These are phyloP conservation scores for Cymbidium sinense DNA, from an alignment of 106 monocot genomes.

Conservation along the genomic window DNA sequence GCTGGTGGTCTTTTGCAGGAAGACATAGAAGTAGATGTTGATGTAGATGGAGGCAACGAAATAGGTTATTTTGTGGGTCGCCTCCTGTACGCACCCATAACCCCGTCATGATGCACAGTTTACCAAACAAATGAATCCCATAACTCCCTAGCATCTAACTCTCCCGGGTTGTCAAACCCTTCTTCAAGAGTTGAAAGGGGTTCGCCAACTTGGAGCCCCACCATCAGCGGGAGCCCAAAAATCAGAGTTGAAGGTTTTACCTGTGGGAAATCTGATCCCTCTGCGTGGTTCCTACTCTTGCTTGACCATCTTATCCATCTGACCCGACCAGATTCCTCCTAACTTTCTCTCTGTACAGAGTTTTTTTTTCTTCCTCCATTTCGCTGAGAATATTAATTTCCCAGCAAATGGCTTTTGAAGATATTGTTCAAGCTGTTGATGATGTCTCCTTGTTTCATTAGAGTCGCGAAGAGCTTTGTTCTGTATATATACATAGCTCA, in stretches of 20 bases:
- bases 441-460: neutral
- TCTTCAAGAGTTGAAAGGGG: conserved; percentile 6
- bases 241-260: conserved; percentile 20
- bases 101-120: conserved; percentile 64
- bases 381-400: neutral
- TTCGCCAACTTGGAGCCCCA: neutral
- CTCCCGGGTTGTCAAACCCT: neutral
- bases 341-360: neutral
- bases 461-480: neutral
- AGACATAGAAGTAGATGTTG: conserved; percentile 31
- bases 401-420: neutral
- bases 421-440: neutral
- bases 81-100: conserved; percentile 74
- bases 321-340: neutral
- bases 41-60: conserved; percentile 25
- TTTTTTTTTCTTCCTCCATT: neutral
- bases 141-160: conserved; percentile 10
- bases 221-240: conserved; percentile 10
- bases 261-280: conserved; percentile 18
- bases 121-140: conserved; percentile 20
- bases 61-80: conserved; percentile 54
- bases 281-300: conserved; percentile 7
- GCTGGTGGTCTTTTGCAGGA: conserved; percentile 28
- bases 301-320: conserved; percentile 10
- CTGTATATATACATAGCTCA: neutral